Percentiles rank a stretch among this genome's conserved stretches.
phyloP scores from a whole-genome alignment of 2,329 filamentous ascomycete genomes.

The Sclerotinia spermophila region DNA sequence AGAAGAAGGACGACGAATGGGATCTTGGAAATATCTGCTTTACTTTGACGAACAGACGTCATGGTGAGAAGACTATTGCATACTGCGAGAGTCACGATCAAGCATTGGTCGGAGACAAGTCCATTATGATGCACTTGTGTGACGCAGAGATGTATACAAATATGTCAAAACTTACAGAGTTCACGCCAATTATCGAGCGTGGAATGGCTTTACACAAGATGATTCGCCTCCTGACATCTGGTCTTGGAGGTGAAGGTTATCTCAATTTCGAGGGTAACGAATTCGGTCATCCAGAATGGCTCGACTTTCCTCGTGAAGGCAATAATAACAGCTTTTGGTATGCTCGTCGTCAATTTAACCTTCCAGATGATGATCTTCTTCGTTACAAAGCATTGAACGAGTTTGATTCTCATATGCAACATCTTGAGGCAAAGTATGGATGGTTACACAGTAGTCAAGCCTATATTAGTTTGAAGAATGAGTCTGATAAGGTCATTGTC shows the following conservation, averaged over 20 bases:
- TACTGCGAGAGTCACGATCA: slow-evolving; percentile 98
- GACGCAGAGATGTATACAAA: slow-evolving; percentile 97
- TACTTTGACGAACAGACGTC: slow-evolving; percentile 86
- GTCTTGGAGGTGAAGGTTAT: slow-evolving; percentile 90
- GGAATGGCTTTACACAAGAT: slow-evolving; percentile 95
- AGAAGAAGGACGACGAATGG: slow-evolving; percentile 83
- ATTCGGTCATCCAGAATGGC: slow-evolving; percentile 98
- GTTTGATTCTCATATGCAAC: slow-evolving; percentile 91
- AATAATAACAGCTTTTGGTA: slow-evolving; percentile 95
- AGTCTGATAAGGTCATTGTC: slow-evolving; percentile 88
- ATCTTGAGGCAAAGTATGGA: slow-evolving; percentile 79
- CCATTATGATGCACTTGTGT: slow-evolving; percentile 95
- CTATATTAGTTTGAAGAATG: slow-evolving; percentile 90
- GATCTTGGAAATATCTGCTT: slow-evolving; percentile 80
- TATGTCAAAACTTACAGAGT: slow-evolving; percentile 82
- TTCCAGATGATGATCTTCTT: slow-evolving; percentile 79
- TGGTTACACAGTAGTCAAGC: slow-evolving; percentile 86
- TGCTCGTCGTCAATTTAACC: slow-evolving; percentile 86
- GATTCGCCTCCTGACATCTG: slow-evolving; percentile 91
- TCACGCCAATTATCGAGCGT: slow-evolving; percentile 84
- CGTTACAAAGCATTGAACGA: slow-evolving; percentile 90
- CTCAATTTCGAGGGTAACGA: slow-evolving; percentile 99
- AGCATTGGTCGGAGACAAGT: slow-evolving; percentile 94
- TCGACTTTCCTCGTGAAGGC: slow-evolving; percentile 92
- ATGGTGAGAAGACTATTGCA: slow-evolving; percentile 97